Evolutionary conservation across 441 rosid species (phyloP).

Genomic region (Breynia disticha): DNA sequence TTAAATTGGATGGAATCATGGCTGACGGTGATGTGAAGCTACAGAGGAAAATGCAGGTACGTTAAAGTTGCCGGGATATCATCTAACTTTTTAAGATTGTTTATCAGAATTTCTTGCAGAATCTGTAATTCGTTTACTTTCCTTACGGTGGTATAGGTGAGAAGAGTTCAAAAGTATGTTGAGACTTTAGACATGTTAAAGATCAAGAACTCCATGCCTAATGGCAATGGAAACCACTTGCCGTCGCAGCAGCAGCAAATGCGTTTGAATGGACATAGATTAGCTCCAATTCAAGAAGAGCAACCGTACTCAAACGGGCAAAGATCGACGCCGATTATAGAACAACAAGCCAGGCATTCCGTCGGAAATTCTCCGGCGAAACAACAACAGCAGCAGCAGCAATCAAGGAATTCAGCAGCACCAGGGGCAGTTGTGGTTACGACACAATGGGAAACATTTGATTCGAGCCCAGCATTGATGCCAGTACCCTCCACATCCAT

Average conservation of each 20-base stretch:
- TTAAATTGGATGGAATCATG: slow-evolving; percentile 70
- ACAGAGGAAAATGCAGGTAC: slow-evolving; percentile 93
- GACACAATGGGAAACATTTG: slow-evolving; percentile 88
- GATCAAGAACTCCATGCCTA: slow-evolving; percentile 56
- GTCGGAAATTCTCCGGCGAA: slow-evolving; percentile 27
- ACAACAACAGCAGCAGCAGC: slow-evolving; percentile 31
- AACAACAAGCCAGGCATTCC: slow-evolving; percentile 29
- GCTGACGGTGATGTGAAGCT: slow-evolving; percentile 84
- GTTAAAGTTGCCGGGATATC: not conserved
- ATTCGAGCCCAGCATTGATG: slow-evolving; percentile 30
- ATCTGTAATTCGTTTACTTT: not conserved
- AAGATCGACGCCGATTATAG: slow-evolving; percentile 24
- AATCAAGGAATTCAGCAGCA: slow-evolving; percentile 30
- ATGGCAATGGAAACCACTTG: slow-evolving; percentile 31
- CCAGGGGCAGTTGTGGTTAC: slow-evolving; percentile 52
- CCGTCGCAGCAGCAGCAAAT: slow-evolving; percentile 21
- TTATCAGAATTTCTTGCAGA: not conserved
- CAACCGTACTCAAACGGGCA: slow-evolving; percentile 36
- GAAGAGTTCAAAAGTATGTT: slow-evolving; percentile 82
- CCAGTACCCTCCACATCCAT: slow-evolving; percentile 35
- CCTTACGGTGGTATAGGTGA: slow-evolving; percentile 40
- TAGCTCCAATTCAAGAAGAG: slow-evolving; percentile 39
- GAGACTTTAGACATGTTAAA: slow-evolving; percentile 78
- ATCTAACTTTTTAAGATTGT: not conserved
- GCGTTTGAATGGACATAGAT: slow-evolving; percentile 34